Evolutionary conservation across 495 filamentous ascomycete species (phyloP), one percentile per base, ranked within the genome.

Genomic region (Lophium mytilinum): DNA sequence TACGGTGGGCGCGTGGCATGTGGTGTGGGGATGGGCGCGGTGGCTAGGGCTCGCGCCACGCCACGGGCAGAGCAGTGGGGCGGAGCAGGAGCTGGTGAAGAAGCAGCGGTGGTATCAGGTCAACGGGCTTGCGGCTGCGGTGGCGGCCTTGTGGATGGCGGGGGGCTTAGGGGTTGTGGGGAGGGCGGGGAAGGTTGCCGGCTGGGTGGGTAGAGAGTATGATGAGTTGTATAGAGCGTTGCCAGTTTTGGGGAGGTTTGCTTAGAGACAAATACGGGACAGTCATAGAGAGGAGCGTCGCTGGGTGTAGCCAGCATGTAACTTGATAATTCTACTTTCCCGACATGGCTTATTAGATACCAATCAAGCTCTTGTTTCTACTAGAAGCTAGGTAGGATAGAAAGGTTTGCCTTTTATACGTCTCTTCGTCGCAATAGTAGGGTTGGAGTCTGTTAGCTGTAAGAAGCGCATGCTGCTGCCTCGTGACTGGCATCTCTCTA

Each of bases 131-230:
- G 75, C 79, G 1, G 81, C 77, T 0, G 69, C 74, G 2, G 74
- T 84, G 14, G 73, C 82, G 18, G 79, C 69, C 0, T 42, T 88
- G 33, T 96, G 91, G 91, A 78, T 90, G 53, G 87, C 83, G 1
- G 91, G 91, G 36, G 83, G 88, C 8, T 70, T 94, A 49, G 87
- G 87, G 0, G 75, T 95, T 46, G 80, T 96, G 24, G 88, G 83
- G 14, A 76, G 81, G 61, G 86, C 76, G n/a, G 90, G 90, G 0
- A 69, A 69, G 55, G 82, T 80, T 9, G 70, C 75, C 17, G 89
- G 89, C 1, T 96, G 89, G 86, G 75, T 95, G 21, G 89, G 82
- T 21, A 86, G 79, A 63, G 72, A 85, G 17, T 95, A 89, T 75
- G 88, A 95, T 71, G 73, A 80, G 47, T 72, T 86, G 58, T 86